These are phyloP conservation scores for Basipetospora sp. DNA, from an alignment of 2,329 filamentous ascomycete genomes.

Conservation along the genomic window DNA sequence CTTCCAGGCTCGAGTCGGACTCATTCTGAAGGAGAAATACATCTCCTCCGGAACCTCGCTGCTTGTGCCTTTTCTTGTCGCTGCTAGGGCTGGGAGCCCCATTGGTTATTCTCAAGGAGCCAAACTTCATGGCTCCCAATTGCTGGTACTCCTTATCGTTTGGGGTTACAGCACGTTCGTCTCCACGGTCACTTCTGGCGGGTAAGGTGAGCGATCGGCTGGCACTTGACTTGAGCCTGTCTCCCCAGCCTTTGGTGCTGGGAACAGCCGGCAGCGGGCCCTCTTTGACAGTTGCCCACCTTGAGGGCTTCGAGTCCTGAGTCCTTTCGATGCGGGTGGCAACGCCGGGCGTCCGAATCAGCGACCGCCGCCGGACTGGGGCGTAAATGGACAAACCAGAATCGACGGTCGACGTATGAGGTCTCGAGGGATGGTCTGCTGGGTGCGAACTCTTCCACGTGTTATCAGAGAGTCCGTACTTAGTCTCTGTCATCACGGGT, in stretches of 20 bases:
- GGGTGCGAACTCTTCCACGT: slow-evolving; percentile 25
- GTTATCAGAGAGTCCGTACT: slow-evolving; percentile 20
- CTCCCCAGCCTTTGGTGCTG: slow-evolving; percentile 23
- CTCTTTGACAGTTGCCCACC: slow-evolving; percentile 8
- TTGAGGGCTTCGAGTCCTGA: not conserved
- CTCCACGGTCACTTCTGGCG: slow-evolving; percentile 4
- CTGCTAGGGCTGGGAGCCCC: slow-evolving; percentile 37
- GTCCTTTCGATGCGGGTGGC: slow-evolving; percentile 25
- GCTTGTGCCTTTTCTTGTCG: slow-evolving; percentile 4
- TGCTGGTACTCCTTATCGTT: slow-evolving; percentile 44
- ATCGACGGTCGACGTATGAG: slow-evolving; percentile 23
- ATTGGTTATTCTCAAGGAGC: slow-evolving; percentile 48
- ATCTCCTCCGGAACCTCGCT: not conserved
- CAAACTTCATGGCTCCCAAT: slow-evolving; percentile 47
- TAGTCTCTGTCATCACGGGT: slow-evolving; percentile 15
- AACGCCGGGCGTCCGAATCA: slow-evolving; percentile 34
- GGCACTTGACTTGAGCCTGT: slow-evolving; percentile 24
- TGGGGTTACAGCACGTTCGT: slow-evolving; percentile 22
- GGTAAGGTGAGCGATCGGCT: slow-evolving; percentile 22
- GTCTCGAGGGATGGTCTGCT: slow-evolving; percentile 11
- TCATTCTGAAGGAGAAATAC: slow-evolving; percentile 1
- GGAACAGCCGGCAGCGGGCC: slow-evolving; percentile 20
- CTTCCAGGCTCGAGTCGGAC: not conserved
- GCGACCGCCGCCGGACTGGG: slow-evolving; percentile 32
- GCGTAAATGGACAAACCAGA: slow-evolving; percentile 35